Conservation (phyloP, 1,139 yeast genomes). For the Scheffersomyces insectosa region DNA sequence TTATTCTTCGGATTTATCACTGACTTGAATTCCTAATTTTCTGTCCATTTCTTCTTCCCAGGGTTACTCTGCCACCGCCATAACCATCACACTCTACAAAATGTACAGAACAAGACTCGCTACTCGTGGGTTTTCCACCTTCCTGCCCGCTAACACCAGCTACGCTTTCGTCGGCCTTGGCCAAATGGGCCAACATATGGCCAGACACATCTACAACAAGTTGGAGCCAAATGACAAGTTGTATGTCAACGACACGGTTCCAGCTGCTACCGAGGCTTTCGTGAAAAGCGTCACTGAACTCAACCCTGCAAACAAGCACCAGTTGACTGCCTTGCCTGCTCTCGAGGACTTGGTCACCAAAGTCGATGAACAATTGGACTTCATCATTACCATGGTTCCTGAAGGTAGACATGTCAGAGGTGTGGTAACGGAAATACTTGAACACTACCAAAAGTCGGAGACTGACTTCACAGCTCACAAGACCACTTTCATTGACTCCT, state of each 20-base stretch:
- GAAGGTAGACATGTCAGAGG: slow-evolving; percentile 55
- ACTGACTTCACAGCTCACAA: slow-evolving; percentile 10
- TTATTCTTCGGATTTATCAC: not conserved
- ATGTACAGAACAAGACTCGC: slow-evolving; percentile 8
- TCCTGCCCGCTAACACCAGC: slow-evolving; percentile 20
- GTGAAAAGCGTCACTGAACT: slow-evolving; percentile 23
- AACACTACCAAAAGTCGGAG: slow-evolving; percentile 21
- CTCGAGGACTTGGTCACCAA: slow-evolving; percentile 34
- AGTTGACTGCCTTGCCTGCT: slow-evolving; percentile 22
- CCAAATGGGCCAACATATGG: slow-evolving; percentile 64
- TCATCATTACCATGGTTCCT: slow-evolving; percentile 58
- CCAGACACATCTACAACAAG: slow-evolving; percentile 49
- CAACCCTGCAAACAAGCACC: slow-evolving; percentile 23
- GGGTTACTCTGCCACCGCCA: too few relatives aligned
- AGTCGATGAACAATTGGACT: slow-evolving; percentile 43
- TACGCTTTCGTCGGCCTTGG: slow-evolving; percentile 62
- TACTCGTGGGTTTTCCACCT: slow-evolving; percentile 23
- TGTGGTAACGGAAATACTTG: slow-evolving; percentile 43
- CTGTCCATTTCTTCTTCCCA: too few relatives aligned
- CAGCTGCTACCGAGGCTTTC: slow-evolving; percentile 30
- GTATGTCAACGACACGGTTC: slow-evolving; percentile 46
- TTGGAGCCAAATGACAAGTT: slow-evolving; percentile 41
- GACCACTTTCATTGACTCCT: slow-evolving; percentile 47
- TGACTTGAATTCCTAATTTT: not conserved
- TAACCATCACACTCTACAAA: not conserved